Conservation (phyloP, 202 grass and related monocot genomes). For the Schoenoplectus tabernaemontani region DNA sequence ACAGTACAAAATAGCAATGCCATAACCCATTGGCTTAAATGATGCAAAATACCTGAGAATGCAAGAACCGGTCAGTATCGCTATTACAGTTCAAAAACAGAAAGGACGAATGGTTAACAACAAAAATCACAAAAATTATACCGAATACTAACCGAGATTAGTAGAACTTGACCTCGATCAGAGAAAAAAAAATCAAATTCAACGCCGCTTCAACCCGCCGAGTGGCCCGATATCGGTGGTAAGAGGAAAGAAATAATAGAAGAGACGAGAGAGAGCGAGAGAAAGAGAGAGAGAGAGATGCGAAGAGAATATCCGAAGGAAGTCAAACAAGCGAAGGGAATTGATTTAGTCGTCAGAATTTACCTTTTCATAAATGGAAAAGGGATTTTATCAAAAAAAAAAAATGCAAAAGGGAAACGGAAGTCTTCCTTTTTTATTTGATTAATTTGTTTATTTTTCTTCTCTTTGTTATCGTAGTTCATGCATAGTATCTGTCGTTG, state of each 20-base stretch:
- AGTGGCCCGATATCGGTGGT: conserved; percentile 4
- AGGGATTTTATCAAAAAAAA: neutral
- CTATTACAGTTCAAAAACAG: conserved; percentile 15
- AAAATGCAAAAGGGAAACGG: neutral
- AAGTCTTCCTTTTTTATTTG: conserved; percentile 1
- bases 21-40: neutral
- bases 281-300: conserved; percentile 27
- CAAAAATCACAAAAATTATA: neutral
- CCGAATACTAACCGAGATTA: conserved; percentile 32
- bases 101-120: neutral
- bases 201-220: neutral
- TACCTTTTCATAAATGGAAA: neutral
- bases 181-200: neutral
- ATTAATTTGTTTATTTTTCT: neutral
- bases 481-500: neutral
- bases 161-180: conserved; percentile 18
- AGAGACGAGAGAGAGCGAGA: conserved; percentile 14
- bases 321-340: conserved; percentile 27
- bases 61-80: conserved; percentile 16
- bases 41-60: neutral
- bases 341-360: neutral
- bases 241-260: conserved; percentile 6
- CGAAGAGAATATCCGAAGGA: conserved; percentile 34
- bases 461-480: too few relatives aligned
- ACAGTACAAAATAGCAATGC: neutral